Conservation (phyloP, 768 basidiomycete genomes). For the Kwoniella sp. region DNA sequence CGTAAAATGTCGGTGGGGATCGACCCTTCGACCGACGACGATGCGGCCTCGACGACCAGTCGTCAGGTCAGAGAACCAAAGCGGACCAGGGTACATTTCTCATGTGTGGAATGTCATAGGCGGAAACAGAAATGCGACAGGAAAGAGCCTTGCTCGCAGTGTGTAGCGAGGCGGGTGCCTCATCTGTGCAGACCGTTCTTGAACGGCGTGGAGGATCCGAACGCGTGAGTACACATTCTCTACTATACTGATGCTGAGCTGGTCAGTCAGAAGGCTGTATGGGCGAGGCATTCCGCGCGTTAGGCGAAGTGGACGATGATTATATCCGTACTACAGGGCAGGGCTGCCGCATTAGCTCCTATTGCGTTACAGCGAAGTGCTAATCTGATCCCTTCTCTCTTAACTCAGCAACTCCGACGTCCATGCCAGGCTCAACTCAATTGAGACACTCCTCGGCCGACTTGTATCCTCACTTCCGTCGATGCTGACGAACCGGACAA, state of each 20-base stretch:
- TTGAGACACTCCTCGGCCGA: conserved; percentile 50
- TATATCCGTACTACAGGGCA: too few relatives aligned
- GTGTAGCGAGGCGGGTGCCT: conserved; percentile 55
- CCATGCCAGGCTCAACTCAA: conserved; percentile 51
- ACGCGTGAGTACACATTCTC: conserved; percentile 35
- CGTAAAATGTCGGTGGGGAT: conserved; percentile 25
- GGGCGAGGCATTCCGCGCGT: too few relatives aligned
- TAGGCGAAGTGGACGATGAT: too few relatives aligned
- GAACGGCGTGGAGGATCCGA: conserved; percentile 55
- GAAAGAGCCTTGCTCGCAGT: conserved; percentile 54
- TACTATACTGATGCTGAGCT: too few relatives aligned
- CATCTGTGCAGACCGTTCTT: conserved; percentile 57
- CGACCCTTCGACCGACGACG: conserved; percentile 43
- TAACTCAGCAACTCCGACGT: conserved; percentile 53
- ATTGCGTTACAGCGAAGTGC: not conserved
- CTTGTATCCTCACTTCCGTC: conserved; percentile 41
- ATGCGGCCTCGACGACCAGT: conserved; percentile 30
- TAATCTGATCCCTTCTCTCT: not conserved
- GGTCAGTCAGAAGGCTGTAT: too few relatives aligned
- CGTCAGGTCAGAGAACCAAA: conserved; percentile 32
- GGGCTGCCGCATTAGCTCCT: too few relatives aligned
- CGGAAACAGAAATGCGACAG: conserved; percentile 55
- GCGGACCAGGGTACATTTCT: conserved; percentile 53
- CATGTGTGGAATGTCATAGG: conserved; percentile 51
- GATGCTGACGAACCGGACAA: not conserved